Evolutionary conservation across 495 filamentous ascomycete species (phyloP).

Genomic region (Aspergillus cristatus): DNA sequence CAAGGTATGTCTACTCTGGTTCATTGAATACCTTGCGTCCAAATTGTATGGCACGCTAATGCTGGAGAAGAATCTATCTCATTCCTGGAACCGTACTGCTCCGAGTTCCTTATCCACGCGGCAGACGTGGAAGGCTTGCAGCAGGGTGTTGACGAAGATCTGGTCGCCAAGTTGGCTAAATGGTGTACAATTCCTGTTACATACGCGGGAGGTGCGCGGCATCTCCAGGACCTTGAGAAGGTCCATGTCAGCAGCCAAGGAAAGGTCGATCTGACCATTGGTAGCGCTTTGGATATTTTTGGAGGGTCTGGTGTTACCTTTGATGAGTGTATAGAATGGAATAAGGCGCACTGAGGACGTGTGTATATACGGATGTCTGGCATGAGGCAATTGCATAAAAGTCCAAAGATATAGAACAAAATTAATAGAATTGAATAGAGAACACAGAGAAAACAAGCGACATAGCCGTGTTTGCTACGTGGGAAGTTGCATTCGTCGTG

Average conservation of each 20-base stretch:
- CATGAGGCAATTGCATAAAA: no score
- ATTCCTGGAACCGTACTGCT: constrained; percentile 77
- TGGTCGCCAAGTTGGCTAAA: constrained; percentile 65
- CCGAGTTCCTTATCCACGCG: constrained; percentile 95
- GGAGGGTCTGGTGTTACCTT: constrained; percentile 79
- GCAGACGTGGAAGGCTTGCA: constrained; percentile 96
- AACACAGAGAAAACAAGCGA: no score
- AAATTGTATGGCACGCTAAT: constrained; percentile 6
- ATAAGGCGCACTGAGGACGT: constrained; percentile 38
- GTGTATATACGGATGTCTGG: no score
- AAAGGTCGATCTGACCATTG: constrained; percentile 88
- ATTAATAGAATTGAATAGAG: no score
- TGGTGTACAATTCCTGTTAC: constrained; percentile 92
- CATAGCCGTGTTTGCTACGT: no score
- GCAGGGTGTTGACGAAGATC: constrained; percentile 73
- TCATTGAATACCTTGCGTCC: background rate
- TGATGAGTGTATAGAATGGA: constrained; percentile 85
- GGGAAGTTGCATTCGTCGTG: no score
- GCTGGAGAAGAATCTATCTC: constrained; percentile 58
- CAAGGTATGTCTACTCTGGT: constrained; percentile 44
- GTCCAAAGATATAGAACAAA: no score
- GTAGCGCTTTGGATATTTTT: constrained; percentile 92
- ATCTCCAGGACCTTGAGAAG: constrained; percentile 64
- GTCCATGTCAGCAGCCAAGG: constrained; percentile 70
- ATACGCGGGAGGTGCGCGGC: constrained; percentile 88